A percentile compares a stretch with the other conserved stretches of the same genome.
Evolutionary conservation across 768 basidiomycete genomes (phyloP).

Genomic region (Plicaturopsis crispa): DNA sequence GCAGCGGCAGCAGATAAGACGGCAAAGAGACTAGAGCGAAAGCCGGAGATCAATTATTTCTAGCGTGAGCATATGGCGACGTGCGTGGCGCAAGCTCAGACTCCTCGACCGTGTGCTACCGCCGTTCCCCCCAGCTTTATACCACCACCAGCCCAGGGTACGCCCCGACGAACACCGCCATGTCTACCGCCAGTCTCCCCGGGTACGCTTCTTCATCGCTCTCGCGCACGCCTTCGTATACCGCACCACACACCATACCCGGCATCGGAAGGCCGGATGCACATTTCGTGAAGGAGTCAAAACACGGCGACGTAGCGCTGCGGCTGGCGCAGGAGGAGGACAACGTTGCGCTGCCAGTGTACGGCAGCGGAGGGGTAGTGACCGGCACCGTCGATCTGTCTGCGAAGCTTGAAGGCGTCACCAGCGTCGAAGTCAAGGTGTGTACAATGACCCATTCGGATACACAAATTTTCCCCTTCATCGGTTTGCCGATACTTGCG

Average conservation of each 20-base stretch:
- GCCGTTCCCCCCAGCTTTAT: no score
- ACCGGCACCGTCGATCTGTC: constrained; percentile 49
- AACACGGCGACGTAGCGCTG: constrained; percentile 42
- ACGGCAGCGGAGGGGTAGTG: constrained; percentile 42
- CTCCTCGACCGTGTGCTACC: no score
- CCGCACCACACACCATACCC: constrained; percentile 39
- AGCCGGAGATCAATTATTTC: no score
- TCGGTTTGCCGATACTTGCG: not conserved
- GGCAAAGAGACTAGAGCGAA: no score
- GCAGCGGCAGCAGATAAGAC: no score
- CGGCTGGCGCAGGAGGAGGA: constrained; percentile 46
- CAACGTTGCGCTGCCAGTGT: constrained; percentile 44
- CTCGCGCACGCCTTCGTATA: constrained; percentile 39
- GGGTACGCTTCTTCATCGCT: constrained; percentile 31
- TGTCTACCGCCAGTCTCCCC: constrained; percentile 52
- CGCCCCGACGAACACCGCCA: no score
- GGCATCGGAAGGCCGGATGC: constrained; percentile 17
- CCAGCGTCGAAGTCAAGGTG: constrained; percentile 60
- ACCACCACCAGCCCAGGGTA: no score
- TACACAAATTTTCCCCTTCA: no score
- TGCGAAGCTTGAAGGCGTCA: constrained; percentile 48
- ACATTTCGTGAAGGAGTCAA: constrained; percentile 53
- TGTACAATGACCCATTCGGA: no score
- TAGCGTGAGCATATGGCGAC: no score
- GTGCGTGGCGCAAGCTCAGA: no score